phyloP scores from a whole-genome alignment of 169 alveolate species.

The Plasmodium coatneyi region DNA sequence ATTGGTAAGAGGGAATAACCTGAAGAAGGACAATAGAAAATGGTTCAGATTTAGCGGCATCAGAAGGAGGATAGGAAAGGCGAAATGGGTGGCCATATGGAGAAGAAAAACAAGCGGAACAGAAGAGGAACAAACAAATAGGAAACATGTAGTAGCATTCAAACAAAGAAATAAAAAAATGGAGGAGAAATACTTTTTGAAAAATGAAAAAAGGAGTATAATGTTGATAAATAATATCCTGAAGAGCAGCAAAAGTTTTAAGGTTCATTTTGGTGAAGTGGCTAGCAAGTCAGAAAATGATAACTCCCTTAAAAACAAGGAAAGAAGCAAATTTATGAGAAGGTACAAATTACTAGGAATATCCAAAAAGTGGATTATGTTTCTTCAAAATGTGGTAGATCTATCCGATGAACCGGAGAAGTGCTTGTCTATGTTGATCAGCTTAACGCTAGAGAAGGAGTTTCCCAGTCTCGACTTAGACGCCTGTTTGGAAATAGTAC shows the following conservation, averaged over 20 bases:
- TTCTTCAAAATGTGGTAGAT: constrained; percentile 23
- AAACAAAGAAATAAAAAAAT: background rate
- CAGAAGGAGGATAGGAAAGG: background rate
- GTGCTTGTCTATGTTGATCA: constrained; percentile 28
- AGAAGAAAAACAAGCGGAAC: background rate
- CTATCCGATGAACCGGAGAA: constrained; percentile 53
- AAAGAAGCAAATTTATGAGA: constrained; percentile 12
- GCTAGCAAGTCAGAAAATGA: background rate
- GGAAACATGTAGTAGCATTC: background rate
- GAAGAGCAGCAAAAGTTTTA: constrained; percentile 9
- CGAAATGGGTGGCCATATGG: background rate
- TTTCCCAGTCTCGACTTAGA: constrained; percentile 15
- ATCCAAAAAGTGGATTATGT: constrained; percentile 29
- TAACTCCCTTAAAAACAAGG: background rate
- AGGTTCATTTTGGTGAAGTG: background rate
- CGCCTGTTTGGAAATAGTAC: constrained; percentile 10
- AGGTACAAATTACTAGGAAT: constrained; percentile 52
- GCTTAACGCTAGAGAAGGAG: constrained; percentile 40
- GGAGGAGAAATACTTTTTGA: constrained; percentile 19
- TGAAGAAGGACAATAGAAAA: background rate
- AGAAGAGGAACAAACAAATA: background rate
- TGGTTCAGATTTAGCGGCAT: background rate
- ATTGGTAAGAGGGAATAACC: background rate
- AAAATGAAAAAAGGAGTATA: constrained; percentile 28
- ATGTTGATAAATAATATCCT: constrained; percentile 14